Base-by-base conservation (phyloP, 2,329 filamentous ascomycete species). In the Arthrobotrys iridis region DNA sequence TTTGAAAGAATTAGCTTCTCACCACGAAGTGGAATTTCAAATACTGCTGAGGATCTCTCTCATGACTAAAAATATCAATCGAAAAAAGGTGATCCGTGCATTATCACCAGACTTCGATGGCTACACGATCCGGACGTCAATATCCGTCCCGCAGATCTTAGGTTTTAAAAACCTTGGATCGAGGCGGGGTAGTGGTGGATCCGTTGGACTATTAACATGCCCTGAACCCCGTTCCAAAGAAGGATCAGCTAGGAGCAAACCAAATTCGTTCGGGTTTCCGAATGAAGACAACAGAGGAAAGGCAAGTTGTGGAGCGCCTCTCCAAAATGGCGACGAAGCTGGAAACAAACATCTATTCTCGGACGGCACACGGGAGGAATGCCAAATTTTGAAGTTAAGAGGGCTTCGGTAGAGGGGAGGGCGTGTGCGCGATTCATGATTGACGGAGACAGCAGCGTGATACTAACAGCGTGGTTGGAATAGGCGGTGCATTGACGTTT, bases 111-210 rank as follows among this genome's bases (percentile, higher is more conserved):
- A 26, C 28, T 52, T 60, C 52, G 64, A 58, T 62, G 26, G 24
- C 24, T 43, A 20, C 48, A 35, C 30, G 40, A 41, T 70, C 30
- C 24, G 43, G 22, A 45, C 24, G 43, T 59, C 30, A 28, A 59
- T 59, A 68, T 24, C 40, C 18, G 37, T 66, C 62, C 48, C 30
- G 52, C 35, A 20, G 43, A 41, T 28, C 40, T 20, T 30, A 41
- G 55, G 65, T 60, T 62, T 68, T 45, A 60, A 60, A 48, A 26
- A 68, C 55, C 55, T 8, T 30, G 58, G 43, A 70, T 55, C 65
- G 65, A 62, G 55, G 55, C 65, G 65, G 52, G 65, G 65, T 50
- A 70, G 43, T n/a, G n/a, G 30, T 15, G 24, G 45, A 55, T 45
- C 26, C 43, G 55, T 50, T 67, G 48, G 63, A 24, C 18, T 37